Base-by-base conservation (phyloP, 768 basidiomycete species). In the Suillus plorans region DNA sequence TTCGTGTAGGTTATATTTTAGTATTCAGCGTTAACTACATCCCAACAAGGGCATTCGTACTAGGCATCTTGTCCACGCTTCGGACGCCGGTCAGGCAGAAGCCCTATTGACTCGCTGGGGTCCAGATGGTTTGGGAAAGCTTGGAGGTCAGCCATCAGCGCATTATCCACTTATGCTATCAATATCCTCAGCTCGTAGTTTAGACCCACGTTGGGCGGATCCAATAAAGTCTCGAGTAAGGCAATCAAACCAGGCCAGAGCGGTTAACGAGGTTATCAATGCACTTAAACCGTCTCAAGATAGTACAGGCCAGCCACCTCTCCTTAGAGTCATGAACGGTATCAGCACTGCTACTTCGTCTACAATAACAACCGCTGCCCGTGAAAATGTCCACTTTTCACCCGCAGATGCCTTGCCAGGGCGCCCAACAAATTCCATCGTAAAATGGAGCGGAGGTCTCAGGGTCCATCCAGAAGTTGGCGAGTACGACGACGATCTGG, bases 21-120 rank as follows among this genome's bases (percentile, higher is more conserved):
- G 59, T 63, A 37, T 68, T 57, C 62, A 49, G 64, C 44, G 59
- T 64, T 45, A 64, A 71, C 74, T 68, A 71, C 62, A 66, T 65
- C 66, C 64, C 56, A 69, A 59, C 58, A 59, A 42, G 18, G 37
- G 25, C 12, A 31, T 42, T 42, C 28, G 4, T 31, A 31, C 60
- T 73, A 95, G 94, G 61, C 94, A 97, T 80, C 83, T 94, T 67
- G 88, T 95, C 12, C 94, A 96, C 79, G 94, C 95, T 37, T 94
- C 92, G 64, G 92, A 95, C 78, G 92, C 90, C 14, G 91, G 92
- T 78, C 92, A 96, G 74, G 86, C 92, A 41, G 91, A 92, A 75
- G 94, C 91, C 31, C 82, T 96, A 65, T 87, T 96, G 58, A 88
- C 86, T 68, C 86, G 93, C 63, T 95, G 95, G 94, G 90, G 91